These are phyloP conservation scores for Jacaranda mimosifolia DNA, from an alignment of 257 asterid genomes.

Conservation along the genomic window DNA sequence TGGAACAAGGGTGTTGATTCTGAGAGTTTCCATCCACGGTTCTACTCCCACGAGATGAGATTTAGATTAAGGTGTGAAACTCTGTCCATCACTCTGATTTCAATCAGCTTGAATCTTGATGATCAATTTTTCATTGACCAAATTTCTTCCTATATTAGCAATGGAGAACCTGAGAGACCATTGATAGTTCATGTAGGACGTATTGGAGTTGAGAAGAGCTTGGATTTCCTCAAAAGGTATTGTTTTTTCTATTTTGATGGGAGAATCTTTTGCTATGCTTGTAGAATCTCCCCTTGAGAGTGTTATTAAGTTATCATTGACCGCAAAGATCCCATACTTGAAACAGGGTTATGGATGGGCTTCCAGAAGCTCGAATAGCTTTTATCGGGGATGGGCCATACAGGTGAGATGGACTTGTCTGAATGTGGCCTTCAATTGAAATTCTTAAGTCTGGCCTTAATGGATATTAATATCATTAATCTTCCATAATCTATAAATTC, in stretches of 20 bases:
- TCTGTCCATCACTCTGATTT: not conserved
- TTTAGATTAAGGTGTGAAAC: slow-evolving; percentile 63
- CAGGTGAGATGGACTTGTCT: slow-evolving; percentile 58
- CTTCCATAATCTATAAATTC: too few relatives aligned
- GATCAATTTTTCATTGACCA: slow-evolving; percentile 30
- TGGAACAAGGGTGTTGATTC: slow-evolving; percentile 99
- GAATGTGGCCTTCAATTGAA: too few relatives aligned
- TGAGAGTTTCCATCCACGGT: slow-evolving; percentile 86
- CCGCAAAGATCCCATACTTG: slow-evolving; percentile 6
- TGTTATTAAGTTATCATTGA: slow-evolving; percentile 26
- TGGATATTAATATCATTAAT: too few relatives aligned
- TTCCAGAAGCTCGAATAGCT: slow-evolving; percentile 92
- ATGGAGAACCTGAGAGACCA: slow-evolving; percentile 90
- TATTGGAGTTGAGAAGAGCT: slow-evolving; percentile 91
- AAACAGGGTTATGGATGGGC: slow-evolving; percentile 88
- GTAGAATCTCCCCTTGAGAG: not conserved
- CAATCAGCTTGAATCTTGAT: not conserved
- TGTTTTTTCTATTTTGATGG: slow-evolving; percentile 23
- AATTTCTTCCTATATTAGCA: slow-evolving; percentile 48
- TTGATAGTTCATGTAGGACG: slow-evolving; percentile 94
- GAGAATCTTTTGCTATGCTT: slow-evolving; percentile 6
- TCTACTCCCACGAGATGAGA: slow-evolving; percentile 78
- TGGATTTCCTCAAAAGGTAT: slow-evolving; percentile 90
- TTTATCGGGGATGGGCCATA: slow-evolving; percentile 95
- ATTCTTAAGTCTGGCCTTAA: too few relatives aligned